Evolutionary conservation across 2,329 filamentous ascomycete genomes (phyloP), one percentile per base, ranked within the genome.

Genomic region (Scopulariopsis brevicaulis): DNA sequence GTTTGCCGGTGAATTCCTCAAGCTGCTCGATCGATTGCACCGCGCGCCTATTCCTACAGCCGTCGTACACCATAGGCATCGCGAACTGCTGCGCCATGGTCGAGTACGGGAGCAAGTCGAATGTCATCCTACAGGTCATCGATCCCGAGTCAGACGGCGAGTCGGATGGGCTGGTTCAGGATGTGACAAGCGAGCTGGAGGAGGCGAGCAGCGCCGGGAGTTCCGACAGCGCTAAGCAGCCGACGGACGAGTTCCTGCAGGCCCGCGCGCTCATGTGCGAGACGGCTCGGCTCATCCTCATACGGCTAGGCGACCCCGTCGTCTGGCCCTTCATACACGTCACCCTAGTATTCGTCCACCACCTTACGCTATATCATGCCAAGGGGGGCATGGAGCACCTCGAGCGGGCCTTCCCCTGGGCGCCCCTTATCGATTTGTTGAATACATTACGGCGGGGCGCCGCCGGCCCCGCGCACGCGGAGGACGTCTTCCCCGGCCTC

Each of bases 261-360:
- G 52, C 50, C 6, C 50, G 50, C 1, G 51, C 24, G 20, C 56
- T 53, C 51, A 43, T 25, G n/a, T 58, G 35, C 22, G 40, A 58
- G 3, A 54, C 56, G 22, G 56, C 56, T 14, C 50, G 52, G 35
- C 22, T 43, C 4, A 20, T 58, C 34, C 25, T 58, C n/a, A 20
- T 34, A 43, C 20, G 50, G 24, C 51, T 58, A 32, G 78, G 77
- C 0, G 83, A 87, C 53, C 71, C 75, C 3, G 83, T 84, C 60
- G 77, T 82, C 2, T 71, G 87, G 1, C 78, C 84, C 0, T 87
- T 82, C 64, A 64, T 87, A 0, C 85, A 89, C 62, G 77, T 82
- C 0, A 77, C 79, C 4, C 70, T 90, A 28, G 77, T 81, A 0
- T 88, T 87, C 62, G 65, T 89, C 8, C 64, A 70, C 2, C 72